A percentile compares a stretch with the other conserved stretches of the same genome.
Conservation (phyloP, 805 yeast genomes). For the Sugiyamaella lignohabitans region DNA sequence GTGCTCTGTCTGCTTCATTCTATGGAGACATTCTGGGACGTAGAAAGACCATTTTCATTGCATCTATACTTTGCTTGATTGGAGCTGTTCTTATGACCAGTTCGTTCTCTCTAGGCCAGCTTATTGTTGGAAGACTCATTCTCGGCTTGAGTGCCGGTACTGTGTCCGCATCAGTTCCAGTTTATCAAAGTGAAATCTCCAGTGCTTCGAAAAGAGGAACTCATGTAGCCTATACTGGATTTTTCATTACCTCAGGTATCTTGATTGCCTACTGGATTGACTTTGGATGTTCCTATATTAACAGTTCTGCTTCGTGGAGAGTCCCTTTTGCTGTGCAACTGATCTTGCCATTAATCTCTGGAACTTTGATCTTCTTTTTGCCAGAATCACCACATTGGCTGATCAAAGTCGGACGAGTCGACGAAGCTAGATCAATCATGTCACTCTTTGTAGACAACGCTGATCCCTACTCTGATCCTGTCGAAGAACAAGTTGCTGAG, state of each 20-base stretch:
- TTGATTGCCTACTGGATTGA: constrained; percentile 47
- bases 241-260: constrained; percentile 43
- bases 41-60: constrained; percentile 48
- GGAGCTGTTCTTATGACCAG: constrained; percentile 17
- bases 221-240: constrained; percentile 4
- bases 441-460: constrained; percentile 9
- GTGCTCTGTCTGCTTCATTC: constrained; percentile 43
- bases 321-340: constrained; percentile 38
- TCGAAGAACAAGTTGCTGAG: constrained; percentile 5
- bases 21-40: constrained; percentile 56
- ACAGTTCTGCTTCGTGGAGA: constrained; percentile 27
- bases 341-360: constrained; percentile 32
- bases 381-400: constrained; percentile 19
- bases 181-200: constrained; percentile 11
- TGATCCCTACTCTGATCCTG: constrained; percentile 4
- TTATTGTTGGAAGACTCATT: constrained; percentile 58
- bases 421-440: constrained; percentile 6
- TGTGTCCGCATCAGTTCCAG: constrained; percentile 17
- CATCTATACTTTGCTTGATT: constrained; percentile 45
- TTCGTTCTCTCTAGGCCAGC: constrained; percentile 50
- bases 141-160: constrained; percentile 27
- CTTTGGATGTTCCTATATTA: constrained; percentile 35
- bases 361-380: constrained; percentile 13
- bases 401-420: constrained; percentile 3
- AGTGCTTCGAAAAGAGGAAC: constrained; percentile 5